Evolutionary conservation across 1,139 yeast genomes (phyloP).

Genomic region (Protomyces pachydermus): DNA sequence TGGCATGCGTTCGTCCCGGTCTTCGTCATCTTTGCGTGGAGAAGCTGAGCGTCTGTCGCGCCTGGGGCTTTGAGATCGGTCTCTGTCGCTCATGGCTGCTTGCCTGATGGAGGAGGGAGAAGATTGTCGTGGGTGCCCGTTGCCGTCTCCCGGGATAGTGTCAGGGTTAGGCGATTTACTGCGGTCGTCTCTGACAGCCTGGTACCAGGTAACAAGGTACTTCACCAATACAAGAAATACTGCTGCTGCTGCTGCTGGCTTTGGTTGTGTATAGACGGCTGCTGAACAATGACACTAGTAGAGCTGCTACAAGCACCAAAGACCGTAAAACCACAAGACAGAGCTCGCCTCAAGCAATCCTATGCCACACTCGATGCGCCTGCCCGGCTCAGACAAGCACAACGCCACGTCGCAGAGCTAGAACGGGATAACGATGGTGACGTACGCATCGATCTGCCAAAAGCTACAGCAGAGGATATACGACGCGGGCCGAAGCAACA

Average conservation of each 20-base stretch:
- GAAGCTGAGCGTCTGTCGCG: conserved; percentile 11
- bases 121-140: neutral
- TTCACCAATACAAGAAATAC: neutral
- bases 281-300: conserved; percentile 4
- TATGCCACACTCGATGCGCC: conserved; percentile 34
- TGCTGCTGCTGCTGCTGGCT: neutral
- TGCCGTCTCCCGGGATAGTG: neutral
- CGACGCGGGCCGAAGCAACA: neutral
- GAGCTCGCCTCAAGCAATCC: conserved; percentile 19
- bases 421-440: conserved; percentile 43
- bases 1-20: conserved; percentile 25
- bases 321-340: neutral
- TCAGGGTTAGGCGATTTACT: neutral
- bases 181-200: no score
- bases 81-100: neutral
- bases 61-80: neutral
- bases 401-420: conserved; percentile 41
- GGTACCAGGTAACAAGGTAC: neutral
- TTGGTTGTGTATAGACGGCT: neutral
- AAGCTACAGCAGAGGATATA: conserved; percentile 15
- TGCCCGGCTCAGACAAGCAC: conserved; percentile 36
- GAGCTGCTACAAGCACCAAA: neutral
- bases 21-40: conserved; percentile 16
- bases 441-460: conserved; percentile 42
- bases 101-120: neutral